Evolutionary conservation across 805 yeast species (phyloP).

Genomic region (Zygosaccharomyces gambellarensis): DNA sequence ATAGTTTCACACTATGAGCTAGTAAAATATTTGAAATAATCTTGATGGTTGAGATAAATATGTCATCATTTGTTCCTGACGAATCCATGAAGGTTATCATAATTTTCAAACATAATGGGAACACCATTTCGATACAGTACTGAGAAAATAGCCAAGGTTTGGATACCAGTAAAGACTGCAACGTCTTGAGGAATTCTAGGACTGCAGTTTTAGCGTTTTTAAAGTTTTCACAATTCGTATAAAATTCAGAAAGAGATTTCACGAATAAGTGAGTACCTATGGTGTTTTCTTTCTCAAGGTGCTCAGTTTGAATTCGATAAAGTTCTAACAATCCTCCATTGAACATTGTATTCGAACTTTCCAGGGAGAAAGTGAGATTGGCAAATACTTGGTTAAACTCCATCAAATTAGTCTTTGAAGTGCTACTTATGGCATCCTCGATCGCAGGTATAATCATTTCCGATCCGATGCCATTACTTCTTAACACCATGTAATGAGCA

Average conservation of each 20-base stretch:
- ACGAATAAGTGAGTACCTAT: conserved; percentile 27
- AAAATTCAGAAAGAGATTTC: conserved; percentile 32
- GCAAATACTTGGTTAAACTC: conserved; percentile 21
- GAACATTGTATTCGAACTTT: conserved; percentile 4
- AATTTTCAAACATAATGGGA: conserved; percentile 33
- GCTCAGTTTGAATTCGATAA: conserved; percentile 14
- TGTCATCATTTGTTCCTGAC: conserved; percentile 20
- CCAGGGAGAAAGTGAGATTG: conserved; percentile 13
- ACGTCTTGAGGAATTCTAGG: conserved; percentile 23
- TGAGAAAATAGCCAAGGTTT: conserved; percentile 60
- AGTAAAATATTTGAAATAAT: conserved; percentile 57
- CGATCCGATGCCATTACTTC: conserved; percentile 22
- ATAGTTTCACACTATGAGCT: conserved; percentile 63
- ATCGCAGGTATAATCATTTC: conserved; percentile 22
- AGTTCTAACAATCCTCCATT: conserved; percentile 22
- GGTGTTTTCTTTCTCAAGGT: conserved; percentile 22
- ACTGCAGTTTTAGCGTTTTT: conserved; percentile 2
- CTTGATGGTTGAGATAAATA: conserved; percentile 41
- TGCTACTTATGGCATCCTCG: conserved; percentile 9
- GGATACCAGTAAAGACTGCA: conserved; percentile 44
- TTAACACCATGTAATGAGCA: conserved; percentile 35
- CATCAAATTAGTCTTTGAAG: conserved; percentile 5
- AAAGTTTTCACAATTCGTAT: conserved; percentile 18
- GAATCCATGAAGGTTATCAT: conserved; percentile 1
- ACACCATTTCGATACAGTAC: conserved; percentile 53